Conservation (phyloP, 2,329 filamentous ascomycete species). For the Beauveria sp. region DNA sequence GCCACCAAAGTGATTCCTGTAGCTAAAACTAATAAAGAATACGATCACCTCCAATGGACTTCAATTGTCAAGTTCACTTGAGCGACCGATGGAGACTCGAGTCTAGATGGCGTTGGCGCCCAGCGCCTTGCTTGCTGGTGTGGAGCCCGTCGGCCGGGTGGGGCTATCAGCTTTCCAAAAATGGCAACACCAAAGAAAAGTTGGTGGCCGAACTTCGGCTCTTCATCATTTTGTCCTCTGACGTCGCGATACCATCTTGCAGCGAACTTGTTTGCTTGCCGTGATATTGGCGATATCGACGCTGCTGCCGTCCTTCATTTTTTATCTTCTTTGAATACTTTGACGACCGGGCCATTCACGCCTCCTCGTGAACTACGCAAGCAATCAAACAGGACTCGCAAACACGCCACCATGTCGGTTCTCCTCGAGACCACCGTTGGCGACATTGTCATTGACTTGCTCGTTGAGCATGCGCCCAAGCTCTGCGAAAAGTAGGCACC, state of each 20-base stretch:
- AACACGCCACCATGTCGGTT: conserved; percentile 64
- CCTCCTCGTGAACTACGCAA: not conserved
- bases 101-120: not conserved
- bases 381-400: not conserved
- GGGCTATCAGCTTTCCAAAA: not conserved
- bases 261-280: not conserved
- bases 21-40: not conserved
- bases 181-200: not conserved
- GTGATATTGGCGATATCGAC: not conserved
- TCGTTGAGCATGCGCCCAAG: conserved; percentile 81
- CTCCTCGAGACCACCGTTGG: conserved; percentile 87
- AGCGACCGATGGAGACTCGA: not conserved
- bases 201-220: not conserved
- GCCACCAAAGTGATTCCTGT: no score
- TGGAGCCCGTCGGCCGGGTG: not conserved
- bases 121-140: not conserved
- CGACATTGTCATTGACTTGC: conserved; percentile 89
- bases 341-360: no score
- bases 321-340: not conserved
- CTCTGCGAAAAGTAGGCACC: conserved; percentile 90
- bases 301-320: no score
- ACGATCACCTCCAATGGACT: not conserved
- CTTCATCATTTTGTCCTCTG: not conserved
- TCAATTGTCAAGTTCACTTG: not conserved
- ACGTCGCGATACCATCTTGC: not conserved